Percentiles rank a stretch among this genome's conserved stretches.
These are phyloP conservation scores for Acacia concinna DNA, from an alignment of 331 rosid species.

Conservation along the genomic window DNA sequence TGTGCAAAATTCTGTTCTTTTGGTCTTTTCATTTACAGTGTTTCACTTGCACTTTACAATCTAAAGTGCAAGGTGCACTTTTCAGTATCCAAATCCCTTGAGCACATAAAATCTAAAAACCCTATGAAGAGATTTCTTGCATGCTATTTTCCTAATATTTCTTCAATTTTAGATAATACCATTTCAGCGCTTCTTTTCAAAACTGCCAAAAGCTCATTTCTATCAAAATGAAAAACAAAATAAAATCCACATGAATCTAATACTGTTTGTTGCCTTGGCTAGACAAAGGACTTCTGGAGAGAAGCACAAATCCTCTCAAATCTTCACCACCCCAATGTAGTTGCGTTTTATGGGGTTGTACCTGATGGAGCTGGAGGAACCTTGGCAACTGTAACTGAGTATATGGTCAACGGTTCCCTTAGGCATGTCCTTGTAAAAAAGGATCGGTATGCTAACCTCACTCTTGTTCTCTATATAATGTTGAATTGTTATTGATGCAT, in stretches of 20 bases:
- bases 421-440: constrained; percentile 66
- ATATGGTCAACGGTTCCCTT: constrained; percentile 75
- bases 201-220: constrained; percentile 8
- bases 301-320: constrained; percentile 72
- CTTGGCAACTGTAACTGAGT: constrained; percentile 70
- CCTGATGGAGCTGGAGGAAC: constrained; percentile 75
- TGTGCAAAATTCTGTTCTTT: not conserved
- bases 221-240: not conserved
- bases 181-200: not conserved
- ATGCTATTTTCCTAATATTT: not conserved
- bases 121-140: constrained; percentile 3
- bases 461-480: constrained; percentile 21
- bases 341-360: constrained; percentile 74
- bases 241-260: constrained; percentile 24
- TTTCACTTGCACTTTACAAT: constrained; percentile 1
- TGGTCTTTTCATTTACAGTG: not conserved
- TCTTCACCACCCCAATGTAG: constrained; percentile 78
- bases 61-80: not conserved
- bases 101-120: constrained; percentile 6
- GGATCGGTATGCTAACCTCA: constrained; percentile 46
- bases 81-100: not conserved
- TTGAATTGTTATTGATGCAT: constrained; percentile 30
- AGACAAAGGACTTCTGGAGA: constrained; percentile 81
- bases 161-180: not conserved
- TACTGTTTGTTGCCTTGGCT: constrained; percentile 30